These are phyloP conservation scores for Neofusicoccum cordaticola DNA, from an alignment of 2,329 filamentous ascomycete species.

Conservation along the genomic window DNA sequence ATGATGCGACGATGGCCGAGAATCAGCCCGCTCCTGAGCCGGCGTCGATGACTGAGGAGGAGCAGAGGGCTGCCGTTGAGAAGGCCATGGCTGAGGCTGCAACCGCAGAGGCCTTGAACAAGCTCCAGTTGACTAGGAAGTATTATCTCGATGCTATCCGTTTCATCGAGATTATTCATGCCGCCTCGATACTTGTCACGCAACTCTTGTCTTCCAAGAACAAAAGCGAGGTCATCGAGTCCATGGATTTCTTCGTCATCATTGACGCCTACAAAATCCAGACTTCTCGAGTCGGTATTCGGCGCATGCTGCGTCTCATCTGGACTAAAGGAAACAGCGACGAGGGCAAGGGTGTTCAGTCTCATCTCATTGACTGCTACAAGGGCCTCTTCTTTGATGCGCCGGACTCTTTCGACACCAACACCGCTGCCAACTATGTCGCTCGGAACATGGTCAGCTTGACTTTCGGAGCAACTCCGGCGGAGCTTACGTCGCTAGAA, in stretches of 20 bases:
- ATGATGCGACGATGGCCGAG: slow-evolving; percentile 82
- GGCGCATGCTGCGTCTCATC: slow-evolving; percentile 92
- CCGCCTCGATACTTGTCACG: slow-evolving; percentile 74
- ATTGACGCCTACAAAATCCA: slow-evolving; percentile 96
- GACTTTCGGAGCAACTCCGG: slow-evolving; percentile 91
- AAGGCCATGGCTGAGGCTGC: slow-evolving; percentile 85
- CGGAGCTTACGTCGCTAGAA: slow-evolving; percentile 91
- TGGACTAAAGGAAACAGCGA: slow-evolving; percentile 99
- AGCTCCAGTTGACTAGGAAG: slow-evolving; percentile 80
- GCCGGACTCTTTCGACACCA: slow-evolving; percentile 79
- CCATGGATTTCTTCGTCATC: slow-evolving; percentile 97
- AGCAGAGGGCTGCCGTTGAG: slow-evolving; percentile 68
- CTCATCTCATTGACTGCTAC: slow-evolving; percentile 95
- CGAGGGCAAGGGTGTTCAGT: slow-evolving; percentile 96
- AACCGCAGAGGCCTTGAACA: slow-evolving; percentile 82
- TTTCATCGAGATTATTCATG: slow-evolving; percentile 89
- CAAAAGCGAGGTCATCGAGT: slow-evolving; percentile 97
- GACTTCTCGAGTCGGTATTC: slow-evolving; percentile 86
- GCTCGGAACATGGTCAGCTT: slow-evolving; percentile 98
- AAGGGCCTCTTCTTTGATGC: slow-evolving; percentile 94
- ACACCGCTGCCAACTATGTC: slow-evolving; percentile 92
- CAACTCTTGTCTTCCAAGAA: slow-evolving; percentile 91
- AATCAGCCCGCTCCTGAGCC: slow-evolving; percentile 58
- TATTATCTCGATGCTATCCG: slow-evolving; percentile 92
- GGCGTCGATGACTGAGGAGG: slow-evolving; percentile 71